Evolutionary conservation across 768 basidiomycete species (phyloP), one percentile per base, ranked within the genome.

Genomic region (Podaxis carcinomalis): DNA sequence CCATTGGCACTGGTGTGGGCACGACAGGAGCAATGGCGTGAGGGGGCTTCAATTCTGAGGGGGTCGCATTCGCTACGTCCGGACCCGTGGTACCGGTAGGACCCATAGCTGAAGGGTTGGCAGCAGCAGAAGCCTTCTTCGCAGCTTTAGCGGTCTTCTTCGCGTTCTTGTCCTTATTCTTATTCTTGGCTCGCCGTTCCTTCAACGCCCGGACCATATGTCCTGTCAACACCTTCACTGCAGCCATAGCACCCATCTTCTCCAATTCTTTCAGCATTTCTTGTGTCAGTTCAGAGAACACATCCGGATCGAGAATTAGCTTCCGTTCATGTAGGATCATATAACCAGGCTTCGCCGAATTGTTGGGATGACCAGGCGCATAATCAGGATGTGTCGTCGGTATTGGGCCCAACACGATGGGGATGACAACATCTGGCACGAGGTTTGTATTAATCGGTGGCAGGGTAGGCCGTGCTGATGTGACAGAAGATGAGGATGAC

Each of bases 191-290:
- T 65, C 80, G 70, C 64, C 78, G 83, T 71, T 93, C 90, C 74
- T 95, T 95, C 69, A 94, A 74, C 62, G 87, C 90, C 57, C 89
- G 83, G 46, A 93, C 90, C 70, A 95, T 92, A 67, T 94, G 90
- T 2, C 83, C 86, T 63, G 93, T 93, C 59, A 96, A 76, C 21
- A 93, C 87, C 65, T 85, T 83, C 55, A 96, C 74, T 5, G 94
- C 93, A 65, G 89, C 86, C 69, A 88, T 84, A 0, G 92, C 90
- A 1, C 92, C 92, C 71, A 94, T 83, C 56, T 82, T 81, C 72
- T 94, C 90, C 27, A 95, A 75, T 49, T 89, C 87, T 59, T 80
- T 82, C 47, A 96, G 75, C 71, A 89, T 89, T 63, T 88, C 86
- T 47, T 80, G 77, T 3, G 88, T 84, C 11, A 96, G 80, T 57